A percentile compares a stretch with the other conserved stretches of the same genome.
Conservation (phyloP, 2,329 filamentous ascomycete species). For the Escovopsis sp. region DNA sequence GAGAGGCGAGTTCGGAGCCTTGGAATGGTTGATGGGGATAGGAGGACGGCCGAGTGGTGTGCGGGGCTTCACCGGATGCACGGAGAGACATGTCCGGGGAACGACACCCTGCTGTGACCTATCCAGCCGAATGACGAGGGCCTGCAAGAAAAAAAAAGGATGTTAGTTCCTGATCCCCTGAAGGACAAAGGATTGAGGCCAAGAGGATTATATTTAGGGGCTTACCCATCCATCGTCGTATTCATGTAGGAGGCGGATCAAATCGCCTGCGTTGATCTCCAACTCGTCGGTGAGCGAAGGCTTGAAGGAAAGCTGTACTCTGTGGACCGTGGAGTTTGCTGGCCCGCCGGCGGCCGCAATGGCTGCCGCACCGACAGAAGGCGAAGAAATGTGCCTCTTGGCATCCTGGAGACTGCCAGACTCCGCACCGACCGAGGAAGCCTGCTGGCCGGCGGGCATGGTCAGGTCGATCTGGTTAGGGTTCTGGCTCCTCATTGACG, state of each 20-base stretch:
- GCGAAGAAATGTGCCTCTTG: constrained; percentile 27
- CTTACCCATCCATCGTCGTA: constrained; percentile 98
- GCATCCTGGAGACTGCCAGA: constrained; percentile 8
- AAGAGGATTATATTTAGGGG: constrained; percentile 8
- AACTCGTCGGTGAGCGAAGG: constrained; percentile 89
- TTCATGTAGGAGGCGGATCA: constrained; percentile 82
- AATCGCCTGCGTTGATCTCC: constrained; percentile 61
- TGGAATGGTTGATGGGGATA: constrained; percentile 17
- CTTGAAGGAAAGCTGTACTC: constrained; percentile 87
- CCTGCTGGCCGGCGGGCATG: constrained; percentile 45
- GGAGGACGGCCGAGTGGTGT: constrained; percentile 38
- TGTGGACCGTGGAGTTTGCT: constrained; percentile 55
- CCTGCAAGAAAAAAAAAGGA: constrained; percentile 23
- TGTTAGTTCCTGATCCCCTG: not conserved
- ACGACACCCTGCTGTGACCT: constrained; percentile 85
- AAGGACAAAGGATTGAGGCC: too few relatives aligned
- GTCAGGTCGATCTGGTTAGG: constrained; percentile 41
- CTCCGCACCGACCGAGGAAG: constrained; percentile 28
- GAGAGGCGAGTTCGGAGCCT: constrained; percentile 15
- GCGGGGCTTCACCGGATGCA: constrained; percentile 79
- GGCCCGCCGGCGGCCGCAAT: constrained; percentile 50
- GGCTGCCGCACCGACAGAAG: constrained; percentile 32
- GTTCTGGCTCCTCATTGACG: constrained; percentile 40
- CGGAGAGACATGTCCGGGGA: constrained; percentile 84
- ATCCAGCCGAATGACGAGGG: constrained; percentile 82